Evolutionary conservation across 176 grass and related monocot species (phyloP), one percentile per base, ranked within the genome.

Genomic region (Paspalum vaginatum): DNA sequence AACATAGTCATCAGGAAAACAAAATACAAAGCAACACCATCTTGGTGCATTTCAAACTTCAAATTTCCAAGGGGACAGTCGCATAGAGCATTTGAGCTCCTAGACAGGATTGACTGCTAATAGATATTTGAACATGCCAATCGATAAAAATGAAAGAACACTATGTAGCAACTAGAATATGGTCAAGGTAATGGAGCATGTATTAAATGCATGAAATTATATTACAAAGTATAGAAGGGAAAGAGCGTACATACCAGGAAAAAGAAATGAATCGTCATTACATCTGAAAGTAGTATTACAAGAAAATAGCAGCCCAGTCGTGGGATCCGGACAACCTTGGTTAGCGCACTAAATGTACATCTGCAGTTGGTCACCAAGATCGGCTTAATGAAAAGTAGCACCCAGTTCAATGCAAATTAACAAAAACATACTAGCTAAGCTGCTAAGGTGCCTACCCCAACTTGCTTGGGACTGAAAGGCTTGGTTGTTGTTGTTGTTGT

Each of bases 181-280:
- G 70, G 22, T 21, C 9, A 22, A 46, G 61, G 25, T n/a, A 63
- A 73, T 74, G 46, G 68, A 49, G 22, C 60, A 43, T 46, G 41
- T 26, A 37, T 53, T 55, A 24, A 45, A 41, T 45, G 56, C 32
- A 60, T 10, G 37, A 39, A 64, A 61, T 55, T 12, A 71, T 8
- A 27, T 65, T 75, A 65, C 7, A 17, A 70, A 80, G 15, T 37
- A 38, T 52, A 9, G 5, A 83, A 18, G 68, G 70, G 80, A 65
- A 77, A 82, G 25, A 70, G 60, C 44, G 88, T 84, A 77, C 88
- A 57, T 93, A 97, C 95, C 95, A 94, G 89, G 81, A 94, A 97
- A 90, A 97, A 97, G 95, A 97, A 97, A 87, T 97, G 95, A 79
- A 92, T 94, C 59, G 95, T 97, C 95, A 97, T 97, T 14, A 97